A percentile compares a stretch with the other conserved stretches of the same genome.
phyloP scores from a whole-genome alignment of 108 stramenopile genomes.

The Fragilariopsis cylindrus region DNA sequence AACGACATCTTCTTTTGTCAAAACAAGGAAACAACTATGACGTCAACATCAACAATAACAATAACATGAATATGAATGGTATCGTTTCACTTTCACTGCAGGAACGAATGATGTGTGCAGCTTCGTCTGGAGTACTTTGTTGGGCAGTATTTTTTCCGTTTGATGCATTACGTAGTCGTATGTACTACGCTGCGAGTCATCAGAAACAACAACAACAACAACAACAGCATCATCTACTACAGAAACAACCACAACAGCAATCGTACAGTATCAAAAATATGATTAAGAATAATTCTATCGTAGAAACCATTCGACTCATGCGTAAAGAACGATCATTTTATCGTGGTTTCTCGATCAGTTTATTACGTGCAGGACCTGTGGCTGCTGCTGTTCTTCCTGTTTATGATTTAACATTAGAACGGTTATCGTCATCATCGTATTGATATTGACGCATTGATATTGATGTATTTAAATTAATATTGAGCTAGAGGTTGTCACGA shows the following conservation, averaged over 20 bases:
- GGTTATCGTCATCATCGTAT: slow-evolving; percentile 8
- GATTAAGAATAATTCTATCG: background rate
- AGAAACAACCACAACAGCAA: background rate
- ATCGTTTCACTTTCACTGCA: slow-evolving; percentile 30
- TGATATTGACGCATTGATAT: too few relatives aligned
- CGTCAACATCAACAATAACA: background rate
- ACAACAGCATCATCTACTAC: background rate
- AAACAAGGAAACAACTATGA: background rate
- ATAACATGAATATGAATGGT: background rate
- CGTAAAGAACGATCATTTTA: slow-evolving; percentile 49
- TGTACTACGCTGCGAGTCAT: slow-evolving; percentile 56
- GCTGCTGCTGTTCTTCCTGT: slow-evolving; percentile 79
- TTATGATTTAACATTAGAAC: slow-evolving; percentile 60
- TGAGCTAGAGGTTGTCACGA: too few relatives aligned
- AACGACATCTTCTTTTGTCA: slow-evolving; percentile 36
- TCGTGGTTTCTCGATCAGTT: slow-evolving; percentile 65
- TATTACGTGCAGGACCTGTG: slow-evolving; percentile 76
- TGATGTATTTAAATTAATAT: too few relatives aligned
- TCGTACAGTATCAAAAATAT: background rate
- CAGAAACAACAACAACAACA: slow-evolving; percentile 32
- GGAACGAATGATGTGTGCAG: slow-evolving; percentile 72
- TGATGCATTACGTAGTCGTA: slow-evolving; percentile 58
- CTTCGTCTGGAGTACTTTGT: slow-evolving; percentile 62
- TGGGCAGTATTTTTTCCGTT: slow-evolving; percentile 77
- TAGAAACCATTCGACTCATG: slow-evolving; percentile 31